Base-by-base conservation (phyloP, 441 rosid species). In the Adansonia grandidieri region DNA sequence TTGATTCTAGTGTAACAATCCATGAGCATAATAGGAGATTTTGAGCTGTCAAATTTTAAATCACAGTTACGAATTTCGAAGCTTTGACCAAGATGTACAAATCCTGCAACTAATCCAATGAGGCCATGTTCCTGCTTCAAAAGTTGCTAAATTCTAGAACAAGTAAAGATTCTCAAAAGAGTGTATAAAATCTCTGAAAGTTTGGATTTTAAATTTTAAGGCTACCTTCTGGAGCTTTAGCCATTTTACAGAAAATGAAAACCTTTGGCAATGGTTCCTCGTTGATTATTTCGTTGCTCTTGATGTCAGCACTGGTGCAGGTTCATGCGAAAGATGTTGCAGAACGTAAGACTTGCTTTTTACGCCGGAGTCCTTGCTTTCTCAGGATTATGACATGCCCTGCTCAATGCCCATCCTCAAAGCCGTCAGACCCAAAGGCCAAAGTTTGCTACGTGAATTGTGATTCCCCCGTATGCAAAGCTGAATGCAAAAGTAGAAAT, bases 381-480 rank as follows among this genome's bases (percentile, higher is more conserved):
- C 79, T 74, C 37, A 80, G 56, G 85, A 15, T 20, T 54, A 75
- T 83, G 20, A 24, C 5, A 1, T 91, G 93, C 77, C 96, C 96
- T 1, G 53, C 64, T n/a, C 82, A 91, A 78, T 91, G 96, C 77
- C 92, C 91, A 9, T 73, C 84, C 54, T 71, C 61, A 50, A 79
- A 82, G 1, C 83, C 83, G 5, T 67, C 58, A 40, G 75, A 84
- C 78, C 85, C 87, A 48, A 80, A 83, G 0, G 78, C 88, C 82
- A 90, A 90, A 86, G 93, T 84, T 17, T 91, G 93, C 79, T 86
- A 81, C 74, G 42, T 89, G n/a, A 83, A 91, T 66, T 90, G 96
- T 68, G 69, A 86, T 81, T 83, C 86, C 24, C 96, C 96, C 50
- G 77, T 83, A 1, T 90, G 96, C 87, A 75, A 85, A 66, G 78